A percentile compares a stretch with the other conserved stretches of the same genome.
These are phyloP conservation scores for Venturiaceae sp. DNA, from an alignment of 2,329 filamentous ascomycete species.

Conservation along the genomic window DNA sequence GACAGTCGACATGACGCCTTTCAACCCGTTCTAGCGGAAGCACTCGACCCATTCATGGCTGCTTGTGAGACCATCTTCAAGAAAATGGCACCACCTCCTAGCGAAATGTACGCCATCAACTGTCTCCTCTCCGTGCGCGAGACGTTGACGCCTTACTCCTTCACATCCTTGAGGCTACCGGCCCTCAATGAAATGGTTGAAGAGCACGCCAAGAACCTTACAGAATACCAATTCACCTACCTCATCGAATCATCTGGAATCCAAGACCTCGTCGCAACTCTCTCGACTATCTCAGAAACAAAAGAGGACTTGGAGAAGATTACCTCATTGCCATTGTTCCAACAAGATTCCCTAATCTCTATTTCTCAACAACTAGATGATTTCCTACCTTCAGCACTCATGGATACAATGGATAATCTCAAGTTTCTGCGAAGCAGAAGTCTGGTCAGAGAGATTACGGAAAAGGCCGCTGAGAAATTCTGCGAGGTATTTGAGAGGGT, in stretches of 20 bases:
- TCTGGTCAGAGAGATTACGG: conserved; percentile 66
- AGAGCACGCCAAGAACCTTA: conserved; percentile 46
- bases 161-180: conserved; percentile 49
- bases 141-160: conserved; percentile 50
- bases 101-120: conserved; percentile 64
- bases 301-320: conserved; percentile 44
- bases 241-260: conserved; percentile 70
- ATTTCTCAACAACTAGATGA: conserved; percentile 74
- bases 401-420: conserved; percentile 81
- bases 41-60: conserved; percentile 76
- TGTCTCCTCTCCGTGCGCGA: conserved; percentile 52
- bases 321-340: conserved; percentile 44
- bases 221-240: conserved; percentile 60
- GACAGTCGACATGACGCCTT: conserved; percentile 58
- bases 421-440: conserved; percentile 62
- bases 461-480: conserved; percentile 74
- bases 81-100: conserved; percentile 47
- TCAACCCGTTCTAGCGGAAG: conserved; percentile 62
- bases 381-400: conserved; percentile 84
- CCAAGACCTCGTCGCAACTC: conserved; percentile 48
- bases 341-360: conserved; percentile 49
- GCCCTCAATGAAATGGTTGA: conserved; percentile 49
- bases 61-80: conserved; percentile 63
- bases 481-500: conserved; percentile 72
- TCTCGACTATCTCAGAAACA: conserved; percentile 25